A percentile compares a stretch with the other conserved stretches of the same genome.
These are phyloP conservation scores for Rubroboletus pulcherrimus DNA, from an alignment of 768 basidiomycete species.

Conservation along the genomic window DNA sequence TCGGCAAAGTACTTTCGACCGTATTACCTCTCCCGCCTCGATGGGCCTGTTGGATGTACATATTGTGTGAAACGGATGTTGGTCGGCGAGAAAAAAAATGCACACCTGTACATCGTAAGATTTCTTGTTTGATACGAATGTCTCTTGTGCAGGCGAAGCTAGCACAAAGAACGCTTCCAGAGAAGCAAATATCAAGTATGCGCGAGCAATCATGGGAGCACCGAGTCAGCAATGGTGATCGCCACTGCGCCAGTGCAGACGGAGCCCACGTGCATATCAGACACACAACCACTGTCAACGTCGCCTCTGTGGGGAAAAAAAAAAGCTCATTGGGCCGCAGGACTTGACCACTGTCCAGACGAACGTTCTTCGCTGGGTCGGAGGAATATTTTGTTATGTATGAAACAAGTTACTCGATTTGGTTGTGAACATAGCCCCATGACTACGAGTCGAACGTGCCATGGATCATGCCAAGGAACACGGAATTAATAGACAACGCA, in stretches of 20 bases:
- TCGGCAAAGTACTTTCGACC: constrained; percentile 67
- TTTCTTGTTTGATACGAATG: constrained; percentile 20
- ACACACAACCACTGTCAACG: background rate
- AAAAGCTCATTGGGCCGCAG: constrained; percentile 15
- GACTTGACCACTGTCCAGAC: constrained; percentile 19
- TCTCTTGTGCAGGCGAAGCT: constrained; percentile 29
- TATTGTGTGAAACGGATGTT: constrained; percentile 6
- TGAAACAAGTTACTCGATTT: constrained; percentile 19
- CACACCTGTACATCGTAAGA: constrained; percentile 53
- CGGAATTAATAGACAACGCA: background rate
- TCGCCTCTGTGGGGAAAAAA: background rate
- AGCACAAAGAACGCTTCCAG: constrained; percentile 10
- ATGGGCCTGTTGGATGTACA: constrained; percentile 48
- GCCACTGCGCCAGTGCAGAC: background rate
- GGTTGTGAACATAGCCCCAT: constrained; percentile 1
- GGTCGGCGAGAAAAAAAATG: background rate
- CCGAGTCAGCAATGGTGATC: background rate
- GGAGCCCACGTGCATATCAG: background rate
- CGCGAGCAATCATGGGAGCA: constrained; percentile 14
- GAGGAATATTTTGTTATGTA: background rate
- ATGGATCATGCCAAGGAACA: background rate
- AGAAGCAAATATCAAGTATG: constrained; percentile 7
- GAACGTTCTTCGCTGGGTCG: constrained; percentile 26
- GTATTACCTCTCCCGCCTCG: constrained; percentile 75
- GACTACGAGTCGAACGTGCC: constrained; percentile 18